Evolutionary conservation across 2,329 filamentous ascomycete species (phyloP).

Genomic region (Aspergillus melleus): DNA sequence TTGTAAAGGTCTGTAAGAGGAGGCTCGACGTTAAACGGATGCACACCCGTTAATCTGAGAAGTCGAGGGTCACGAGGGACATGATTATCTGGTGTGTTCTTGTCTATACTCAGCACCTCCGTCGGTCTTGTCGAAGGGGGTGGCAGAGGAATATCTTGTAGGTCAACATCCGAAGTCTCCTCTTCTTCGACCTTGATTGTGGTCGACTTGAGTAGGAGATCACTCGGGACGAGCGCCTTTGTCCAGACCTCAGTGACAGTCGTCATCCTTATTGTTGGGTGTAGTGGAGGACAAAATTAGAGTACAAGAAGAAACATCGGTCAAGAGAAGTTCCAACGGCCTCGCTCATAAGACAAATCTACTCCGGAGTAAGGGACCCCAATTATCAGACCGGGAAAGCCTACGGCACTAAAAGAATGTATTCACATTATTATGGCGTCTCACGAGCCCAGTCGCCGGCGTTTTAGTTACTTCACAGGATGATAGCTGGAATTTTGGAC

Average conservation of each 20-base stretch:
- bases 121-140: slow-evolving; percentile 60
- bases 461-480: background rate
- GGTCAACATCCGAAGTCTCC: slow-evolving; percentile 22
- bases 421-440: background rate
- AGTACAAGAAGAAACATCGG: background rate
- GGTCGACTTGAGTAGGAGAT: slow-evolving; percentile 19
- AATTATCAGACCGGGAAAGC: background rate
- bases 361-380: background rate
- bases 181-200: slow-evolving; percentile 29
- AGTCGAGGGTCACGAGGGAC: slow-evolving; percentile 77
- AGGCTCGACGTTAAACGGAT: slow-evolving; percentile 89
- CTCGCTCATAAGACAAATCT: background rate
- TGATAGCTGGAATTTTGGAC: background rate
- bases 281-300: background rate
- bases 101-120: slow-evolving; percentile 69
- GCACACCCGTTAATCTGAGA: slow-evolving; percentile 81
- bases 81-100: slow-evolving; percentile 79
- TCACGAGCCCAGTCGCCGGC: background rate
- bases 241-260: slow-evolving; percentile 27
- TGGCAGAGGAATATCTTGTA: slow-evolving; percentile 63
- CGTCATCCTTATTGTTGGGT: slow-evolving; percentile 21
- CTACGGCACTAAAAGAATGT: background rate
- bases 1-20: slow-evolving; percentile 77
- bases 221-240: slow-evolving; percentile 13
- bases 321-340: background rate